Evolutionary conservation across 2,329 filamentous ascomycete species (phyloP), one percentile per base, ranked within the genome.

Genomic region (Beauveria brongniartii): DNA sequence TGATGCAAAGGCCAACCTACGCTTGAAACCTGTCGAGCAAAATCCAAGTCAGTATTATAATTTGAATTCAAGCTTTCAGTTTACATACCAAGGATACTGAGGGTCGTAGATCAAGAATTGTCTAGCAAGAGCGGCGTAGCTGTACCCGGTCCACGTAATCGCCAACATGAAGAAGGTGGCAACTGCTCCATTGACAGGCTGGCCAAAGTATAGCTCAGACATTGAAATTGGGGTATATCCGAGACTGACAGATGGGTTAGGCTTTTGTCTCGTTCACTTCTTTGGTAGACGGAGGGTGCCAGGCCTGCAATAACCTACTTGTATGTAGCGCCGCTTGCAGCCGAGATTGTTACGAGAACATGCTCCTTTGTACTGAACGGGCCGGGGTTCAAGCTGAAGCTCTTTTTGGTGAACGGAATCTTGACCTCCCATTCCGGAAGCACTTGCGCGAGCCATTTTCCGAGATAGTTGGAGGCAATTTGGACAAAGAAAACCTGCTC

Each of bases 81-180:
- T n/a, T 16, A 28, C 46, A 5, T n/a, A 58, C 78, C 66, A 64
- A 8, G 63, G 63, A 56, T 54, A 83, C 50, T 80, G 75, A 0
- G 82, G 82, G 63, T 86, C 83, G 64, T 83, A 83, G 20, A 86
- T 72, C 10, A 85, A 69, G 26, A 85, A 77, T 62, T 84, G 79
- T 3, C 82, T 75, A 7, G 82, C 82, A 55, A 85, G 73, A 1
- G 82, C 82, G 3, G 82, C 82, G 67, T 82, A 84, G 0, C 80
- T 80, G 64, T 85, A 86, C 12, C 83, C 82, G 0, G 78, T 80
- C 72, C 79, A 83, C 0, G 83, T 81, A 40, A 71, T 82, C 0
- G 78, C 74, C 73, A 78, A 77, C 82, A 86, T 86, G 71, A 86
- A 86, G 68, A 83, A 81, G 37, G 84, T 77, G 1, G 78, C 79